Evolutionary conservation across 805 yeast genomes (phyloP), one percentile per base, ranked within the genome.

Genomic region (Clavispora carvajalis): DNA sequence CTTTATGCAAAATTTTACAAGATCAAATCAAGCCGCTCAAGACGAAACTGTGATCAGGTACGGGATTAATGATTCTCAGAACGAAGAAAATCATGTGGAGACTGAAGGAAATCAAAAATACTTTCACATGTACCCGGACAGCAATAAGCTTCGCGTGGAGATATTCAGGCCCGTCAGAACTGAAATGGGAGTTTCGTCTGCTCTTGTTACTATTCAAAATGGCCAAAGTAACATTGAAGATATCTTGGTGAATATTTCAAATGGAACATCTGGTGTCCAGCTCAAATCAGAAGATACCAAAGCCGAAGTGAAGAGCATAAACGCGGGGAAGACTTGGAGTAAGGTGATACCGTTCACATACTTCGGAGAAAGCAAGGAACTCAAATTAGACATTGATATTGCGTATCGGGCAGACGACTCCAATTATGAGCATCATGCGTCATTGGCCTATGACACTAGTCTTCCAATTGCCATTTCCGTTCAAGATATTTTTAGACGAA

Each of bases 401-500:
- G 26, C 22, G 2, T 67, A 62, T 38, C 34, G 44, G 9, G 40
- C 45, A 5, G 52, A 55, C 6, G 53, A 47, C 4, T 53, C 48
- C 19, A 35, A 16, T 5, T 58, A 50, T 47, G 40, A 51, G 37
- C 55, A 60, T 46, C 9, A 35, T 26, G 38, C 65, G 9, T 55
- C 54, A 15, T 53, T 61, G 5, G 64, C 62, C 29, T 54, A 83
- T 5, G 81, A 82, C 44, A 74, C 80, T 5, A 60, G 76, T 1
- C 63, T 86, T 28, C 68, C 76, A 5, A 63, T 85, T 7, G 81
- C 88, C 0, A 93, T 85, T 1, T 79, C 87, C 2, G 95, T 85
- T 2, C 91, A 85, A 52, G 95, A 87, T 56, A 78, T 81, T 9
- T 85, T 85, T 65, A 76, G 78, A 47, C 58, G 74, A 3, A 57